Evolutionary conservation across 345 rosid genomes (phyloP).

Genomic region (Salix caprea): DNA sequence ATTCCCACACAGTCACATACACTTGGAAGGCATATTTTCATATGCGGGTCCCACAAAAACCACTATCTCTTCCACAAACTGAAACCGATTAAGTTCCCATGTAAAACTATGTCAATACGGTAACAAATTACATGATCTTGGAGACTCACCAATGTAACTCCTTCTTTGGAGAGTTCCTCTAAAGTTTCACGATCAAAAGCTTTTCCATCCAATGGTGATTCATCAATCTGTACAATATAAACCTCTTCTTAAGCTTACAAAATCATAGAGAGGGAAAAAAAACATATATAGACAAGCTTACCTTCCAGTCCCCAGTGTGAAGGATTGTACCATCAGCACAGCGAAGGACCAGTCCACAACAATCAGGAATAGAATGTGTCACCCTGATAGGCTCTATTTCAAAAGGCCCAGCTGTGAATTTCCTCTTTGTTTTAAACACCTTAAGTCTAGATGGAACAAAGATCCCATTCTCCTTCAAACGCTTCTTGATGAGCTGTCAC

Average conservation of each 20-base stretch:
- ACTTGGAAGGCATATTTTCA: neutral
- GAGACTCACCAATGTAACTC: constrained; percentile 79
- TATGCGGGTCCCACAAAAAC: neutral
- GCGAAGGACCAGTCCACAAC: constrained; percentile 92
- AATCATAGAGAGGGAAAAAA: constrained; percentile 4
- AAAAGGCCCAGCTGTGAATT: constrained; percentile 92
- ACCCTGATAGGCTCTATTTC: constrained; percentile 94
- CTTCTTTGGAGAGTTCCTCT: constrained; percentile 95
- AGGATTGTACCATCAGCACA: constrained; percentile 96
- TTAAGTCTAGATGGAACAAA: constrained; percentile 88
- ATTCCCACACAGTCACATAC: neutral
- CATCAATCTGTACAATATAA: constrained; percentile 67
- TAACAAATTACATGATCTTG: constrained; percentile 8
- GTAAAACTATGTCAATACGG: neutral
- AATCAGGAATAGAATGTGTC: constrained; percentile 98
- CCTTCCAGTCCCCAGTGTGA: constrained; percentile 99
- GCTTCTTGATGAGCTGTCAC: constrained; percentile 80
- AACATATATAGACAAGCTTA: constrained; percentile 19
- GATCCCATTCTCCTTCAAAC: constrained; percentile 91
- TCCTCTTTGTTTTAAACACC: constrained; percentile 56
- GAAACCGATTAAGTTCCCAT: neutral
- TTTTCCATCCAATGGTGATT: constrained; percentile 89
- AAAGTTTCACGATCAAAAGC: constrained; percentile 75
- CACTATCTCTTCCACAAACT: neutral
- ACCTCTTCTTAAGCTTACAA: constrained; percentile 24